Base-by-base conservation (phyloP, 768 basidiomycete genomes). In the Suillus decipiens region DNA sequence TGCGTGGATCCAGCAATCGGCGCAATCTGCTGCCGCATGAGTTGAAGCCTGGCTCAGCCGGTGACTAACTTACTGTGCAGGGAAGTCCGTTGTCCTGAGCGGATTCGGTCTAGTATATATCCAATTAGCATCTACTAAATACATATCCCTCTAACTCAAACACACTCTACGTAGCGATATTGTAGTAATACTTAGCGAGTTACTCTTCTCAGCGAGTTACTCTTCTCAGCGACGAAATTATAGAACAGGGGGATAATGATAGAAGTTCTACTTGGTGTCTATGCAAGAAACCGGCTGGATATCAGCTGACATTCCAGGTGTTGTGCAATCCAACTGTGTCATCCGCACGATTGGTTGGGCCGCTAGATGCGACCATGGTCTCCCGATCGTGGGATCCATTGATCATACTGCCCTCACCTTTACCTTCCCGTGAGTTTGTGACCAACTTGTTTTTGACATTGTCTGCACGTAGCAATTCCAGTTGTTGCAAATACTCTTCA, bases 251-350 rank as follows among this genome's bases (percentile, higher is more conserved):
- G 15, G 24, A 41, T 57, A 57, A 41, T 19, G 24, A 56, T 57
- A 41, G 39, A 41, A 28, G 55, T 3, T 41, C 56, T 39, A 57
- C 39, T 56, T 22, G 15, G 15, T 37, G 8, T 55, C 34, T 56
- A 28, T 2, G n/a, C 15, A 39, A 19, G 56, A 39, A 57, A 28
- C 24, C 22, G 19, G 12, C 17, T 41, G 39, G 11, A 57, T 57
- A 47, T 76, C 72, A 81, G 50, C 72, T 70, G 60, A 71, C 55
- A 57, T 84, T 82, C 82, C 85, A 91, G 53, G 83, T 82, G 71
- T 94, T 93, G 74, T 93, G 87, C 69, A 94, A 75, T 45, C 92
- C 92, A 67, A 94, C 86, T 2, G 86, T 92, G 71, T 89, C 88
- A 68, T 92, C 91, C 31, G 84, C 81, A 10, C 86, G 87, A 69